Evolutionary conservation across 352 stramenopile species (phyloP), one percentile per base, ranked within the genome.

Genomic region (Phytophthora litchii): DNA sequence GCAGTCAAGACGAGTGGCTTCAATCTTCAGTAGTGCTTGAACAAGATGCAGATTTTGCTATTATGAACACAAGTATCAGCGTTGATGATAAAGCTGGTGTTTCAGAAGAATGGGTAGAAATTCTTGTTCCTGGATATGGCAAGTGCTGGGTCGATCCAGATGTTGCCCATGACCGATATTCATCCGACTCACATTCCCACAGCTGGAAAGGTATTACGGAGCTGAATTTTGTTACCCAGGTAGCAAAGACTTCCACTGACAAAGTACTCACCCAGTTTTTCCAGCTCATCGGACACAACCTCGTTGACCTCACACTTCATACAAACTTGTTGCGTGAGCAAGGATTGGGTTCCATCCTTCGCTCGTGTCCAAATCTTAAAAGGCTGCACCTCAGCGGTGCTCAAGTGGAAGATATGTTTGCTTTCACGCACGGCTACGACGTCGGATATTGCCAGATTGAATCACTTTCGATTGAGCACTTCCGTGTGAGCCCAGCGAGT

Each of bases 51-150:
- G 45, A 34, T 7, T 75, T 75, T 27, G 44, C 48, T 5, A 44
- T 78, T 23, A 75, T 78, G 53, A 60, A 60, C 20, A 3, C 40
- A 5, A 37, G 11, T 11, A 20, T 13, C n/a, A 19, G n/a, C 13
- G 17, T 23, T 17, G 17, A 53, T 27, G 14, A n/a, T 49, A 46
- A 58, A 43, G 55, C 53, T 50, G 47, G 56, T 31, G 29, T 25
- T 3, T 11, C 34, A 11, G 55, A 66, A 32, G 65, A 70, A 7
- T 75, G 61, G 65, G 48, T 78, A 20, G 70, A 75, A 35, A 40
- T 78, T 42, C 46, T 78, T n/a, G 70, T 78, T 1, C 61, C 70
- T 21, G 70, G 70, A 16, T 72, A 70, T n/a, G 70, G 70, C 40
- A 72, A 75, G 49, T 78, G 70, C 57, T 78, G 65, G 70, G 70